Evolutionary conservation across 257 asterid species (phyloP).

Genomic region (Ocimum tenuiflorum): DNA sequence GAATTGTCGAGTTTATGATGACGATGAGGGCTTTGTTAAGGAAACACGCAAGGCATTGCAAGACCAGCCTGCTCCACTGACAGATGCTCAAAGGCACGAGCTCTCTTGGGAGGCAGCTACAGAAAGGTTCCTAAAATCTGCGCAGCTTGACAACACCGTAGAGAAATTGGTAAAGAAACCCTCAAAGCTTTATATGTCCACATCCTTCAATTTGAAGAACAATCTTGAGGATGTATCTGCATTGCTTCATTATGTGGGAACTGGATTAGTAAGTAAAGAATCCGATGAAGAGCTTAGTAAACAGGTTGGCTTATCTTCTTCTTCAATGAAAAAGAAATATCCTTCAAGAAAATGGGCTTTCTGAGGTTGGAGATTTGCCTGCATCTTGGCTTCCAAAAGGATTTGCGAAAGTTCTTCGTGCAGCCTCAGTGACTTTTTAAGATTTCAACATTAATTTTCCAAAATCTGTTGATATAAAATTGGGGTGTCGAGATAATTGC

Average conservation of each 20-base stretch:
- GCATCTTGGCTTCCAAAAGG: background rate
- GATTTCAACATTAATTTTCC: background rate
- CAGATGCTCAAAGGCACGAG: slow-evolving; percentile 67
- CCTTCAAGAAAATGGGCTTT: slow-evolving; percentile 48
- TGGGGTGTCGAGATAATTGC: background rate
- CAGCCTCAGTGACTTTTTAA: background rate
- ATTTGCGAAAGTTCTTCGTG: background rate
- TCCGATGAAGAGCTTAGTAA: slow-evolving; percentile 78
- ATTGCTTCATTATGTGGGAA: slow-evolving; percentile 57
- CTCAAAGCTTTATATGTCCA: slow-evolving; percentile 49
- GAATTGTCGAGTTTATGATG: slow-evolving; percentile 72
- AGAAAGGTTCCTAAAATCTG: slow-evolving; percentile 62
- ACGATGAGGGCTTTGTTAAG: slow-evolving; percentile 59
- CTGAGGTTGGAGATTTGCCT: slow-evolving; percentile 23
- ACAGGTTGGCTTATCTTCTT: slow-evolving; percentile 54
- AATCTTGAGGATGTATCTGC: slow-evolving; percentile 89
- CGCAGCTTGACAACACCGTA: slow-evolving; percentile 40
- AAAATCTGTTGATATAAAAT: background rate
- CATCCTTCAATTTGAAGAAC: slow-evolving; percentile 51
- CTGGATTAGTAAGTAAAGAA: slow-evolving; percentile 48
- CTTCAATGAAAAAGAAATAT: slow-evolving; percentile 29
- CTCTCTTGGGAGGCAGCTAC: slow-evolving; percentile 99
- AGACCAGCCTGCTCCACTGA: slow-evolving; percentile 66
- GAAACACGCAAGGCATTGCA: slow-evolving; percentile 59
- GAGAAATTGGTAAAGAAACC: slow-evolving; percentile 39